Evolutionary conservation across 108 stramenopile species (phyloP).

Genomic region (Nannochloropsis gaditana): DNA sequence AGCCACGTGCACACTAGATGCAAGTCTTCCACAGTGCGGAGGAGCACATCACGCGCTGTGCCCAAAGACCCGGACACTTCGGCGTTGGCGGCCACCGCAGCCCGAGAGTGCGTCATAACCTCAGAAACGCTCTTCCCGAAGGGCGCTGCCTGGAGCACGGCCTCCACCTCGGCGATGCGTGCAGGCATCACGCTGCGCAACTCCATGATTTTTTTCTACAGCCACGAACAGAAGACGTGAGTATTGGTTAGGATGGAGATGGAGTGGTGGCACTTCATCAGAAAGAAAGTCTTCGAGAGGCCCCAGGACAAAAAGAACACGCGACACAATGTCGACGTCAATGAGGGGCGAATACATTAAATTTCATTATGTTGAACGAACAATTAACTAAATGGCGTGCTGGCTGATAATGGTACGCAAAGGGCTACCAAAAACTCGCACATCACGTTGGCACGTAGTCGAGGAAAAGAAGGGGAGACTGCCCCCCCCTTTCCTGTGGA

Average conservation of each 20-base stretch:
- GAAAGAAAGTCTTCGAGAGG: too few species aligned
- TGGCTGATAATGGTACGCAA: too few species aligned
- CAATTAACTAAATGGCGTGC: too few species aligned
- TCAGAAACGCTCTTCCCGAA: background rate
- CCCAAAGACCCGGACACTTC: background rate
- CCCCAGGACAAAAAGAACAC: too few species aligned
- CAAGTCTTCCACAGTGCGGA: background rate
- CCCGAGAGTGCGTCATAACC: background rate
- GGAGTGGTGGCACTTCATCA: too few species aligned
- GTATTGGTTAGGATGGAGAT: too few species aligned
- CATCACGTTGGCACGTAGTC: background rate
- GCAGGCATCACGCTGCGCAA: slow-evolving; percentile 1
- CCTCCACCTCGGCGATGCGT: slow-evolving; percentile 1
- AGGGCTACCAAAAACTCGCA: too few species aligned
- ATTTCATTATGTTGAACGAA: too few species aligned
- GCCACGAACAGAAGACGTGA: too few species aligned
- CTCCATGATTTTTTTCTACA: background rate
- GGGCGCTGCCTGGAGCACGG: background rate
- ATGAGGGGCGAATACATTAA: too few species aligned
- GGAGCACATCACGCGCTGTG: background rate
- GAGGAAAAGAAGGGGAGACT: background rate
- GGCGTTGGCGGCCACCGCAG: background rate
- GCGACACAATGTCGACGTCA: too few species aligned
- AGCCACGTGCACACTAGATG: background rate
- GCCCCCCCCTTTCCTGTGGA: background rate